Conservation (phyloP, 148 eudicot species). For the Persicaria maculosa region DNA sequence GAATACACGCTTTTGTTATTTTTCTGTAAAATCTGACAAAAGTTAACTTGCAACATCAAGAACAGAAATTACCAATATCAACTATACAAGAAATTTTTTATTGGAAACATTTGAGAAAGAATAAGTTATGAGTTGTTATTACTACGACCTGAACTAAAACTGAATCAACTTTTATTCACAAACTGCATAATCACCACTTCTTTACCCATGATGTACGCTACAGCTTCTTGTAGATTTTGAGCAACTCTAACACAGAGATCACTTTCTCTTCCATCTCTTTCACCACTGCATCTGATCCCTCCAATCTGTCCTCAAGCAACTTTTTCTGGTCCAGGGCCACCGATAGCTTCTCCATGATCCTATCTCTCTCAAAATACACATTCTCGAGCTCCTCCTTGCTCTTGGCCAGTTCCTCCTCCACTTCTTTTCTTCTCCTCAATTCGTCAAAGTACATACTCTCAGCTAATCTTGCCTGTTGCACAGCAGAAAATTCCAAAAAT, state of each 20-base stretch:
- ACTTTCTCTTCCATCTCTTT: slow-evolving; percentile 58
- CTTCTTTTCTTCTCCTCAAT: slow-evolving; percentile 40
- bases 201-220: neutral
- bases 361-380: slow-evolving; percentile 30
- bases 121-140: neutral
- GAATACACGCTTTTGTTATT: too few species aligned
- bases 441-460: slow-evolving; percentile 52
- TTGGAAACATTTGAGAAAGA: neutral
- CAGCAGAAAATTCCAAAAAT: neutral
- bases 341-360: slow-evolving; percentile 33
- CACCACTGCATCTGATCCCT: slow-evolving; percentile 33
- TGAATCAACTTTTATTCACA: neutral
- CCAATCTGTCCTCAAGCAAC: slow-evolving; percentile 41
- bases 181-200: neutral
- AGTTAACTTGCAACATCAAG: too few species aligned
- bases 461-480: slow-evolving; percentile 36
- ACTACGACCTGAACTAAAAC: neutral
- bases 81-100: neutral
- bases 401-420: slow-evolving; percentile 45
- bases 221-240: slow-evolving; percentile 49
- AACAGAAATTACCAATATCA: neutral
- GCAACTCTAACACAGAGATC: slow-evolving; percentile 50
- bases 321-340: slow-evolving; percentile 41
- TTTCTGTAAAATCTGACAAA: too few species aligned
- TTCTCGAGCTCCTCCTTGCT: slow-evolving; percentile 39